Evolutionary conservation across 176 grass and related monocot species (phyloP), one percentile per base, ranked within the genome.

Genomic region (Hordeum marinum): DNA sequence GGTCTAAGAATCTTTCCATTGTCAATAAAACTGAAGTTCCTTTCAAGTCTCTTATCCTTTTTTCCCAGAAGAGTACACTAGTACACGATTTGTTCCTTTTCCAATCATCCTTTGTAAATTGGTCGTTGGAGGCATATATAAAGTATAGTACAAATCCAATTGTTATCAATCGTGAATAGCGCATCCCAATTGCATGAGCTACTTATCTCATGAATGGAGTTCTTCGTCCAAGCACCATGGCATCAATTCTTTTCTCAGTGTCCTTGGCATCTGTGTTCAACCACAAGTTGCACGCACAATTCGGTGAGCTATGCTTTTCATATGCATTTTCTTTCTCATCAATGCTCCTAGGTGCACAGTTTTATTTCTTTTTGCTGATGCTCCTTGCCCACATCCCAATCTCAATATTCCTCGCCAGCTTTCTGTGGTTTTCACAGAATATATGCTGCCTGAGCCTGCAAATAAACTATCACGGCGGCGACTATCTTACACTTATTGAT

Each of bases 401-500:
- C 85, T 85, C 77, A 81, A 88, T 94, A 92, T 94, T 90, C 87
- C 79, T 81, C 73, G 24, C 64, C 88, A 78, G 84, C 77, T 87
- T 94, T 87, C 69, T 70, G 73, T 94, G 83, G 85, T 83, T 86
- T 90, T 94, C 87, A 71, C 27, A 63, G 93, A 90, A 94, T 82
- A 94, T 94, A 94, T 94, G 88, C 93, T 85, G 77, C 75, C 58
- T 43, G 70, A 74, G 72, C 43, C 45, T 63, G 89, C 75, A 88
- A 90, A 82, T 92, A 92, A 88, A 94, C 82, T 88, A 92, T 86
- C 85, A 63, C 79, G 68, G 90, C 82, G 82, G 82, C 90, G 87
- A 94, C 88, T 88, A 83, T 92, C 82, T 72, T 88, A 80, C 76
- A 34, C 80, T 92, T 92, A 89, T 75, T 86, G 93, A 94, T 77